phyloP scores from a whole-genome alignment of 352 stramenopile species.

The Pseudoperonospora humuli region DNA sequence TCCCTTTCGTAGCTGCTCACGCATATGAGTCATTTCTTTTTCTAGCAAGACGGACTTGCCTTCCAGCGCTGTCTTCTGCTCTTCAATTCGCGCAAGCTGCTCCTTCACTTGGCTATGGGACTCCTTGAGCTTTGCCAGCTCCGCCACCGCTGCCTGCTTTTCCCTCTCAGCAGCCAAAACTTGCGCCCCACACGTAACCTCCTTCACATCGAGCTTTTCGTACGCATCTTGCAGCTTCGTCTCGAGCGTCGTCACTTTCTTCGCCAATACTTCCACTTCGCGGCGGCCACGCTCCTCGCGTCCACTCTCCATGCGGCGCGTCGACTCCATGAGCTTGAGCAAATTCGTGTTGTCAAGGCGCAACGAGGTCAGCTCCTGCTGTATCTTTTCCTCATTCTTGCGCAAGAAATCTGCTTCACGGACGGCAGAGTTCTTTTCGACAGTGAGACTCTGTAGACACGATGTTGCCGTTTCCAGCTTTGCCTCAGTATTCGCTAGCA shows the following conservation, averaged over 20 bases:
- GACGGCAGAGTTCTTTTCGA: slow-evolving; percentile 46
- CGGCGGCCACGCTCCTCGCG: slow-evolving; percentile 50
- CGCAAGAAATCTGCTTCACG: slow-evolving; percentile 41
- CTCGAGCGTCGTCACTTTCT: slow-evolving; percentile 45
- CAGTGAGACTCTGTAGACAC: slow-evolving; percentile 28
- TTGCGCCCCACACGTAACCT: slow-evolving; percentile 37
- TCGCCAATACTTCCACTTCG: slow-evolving; percentile 35
- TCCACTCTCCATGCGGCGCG: slow-evolving; percentile 51
- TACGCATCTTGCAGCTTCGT: slow-evolving; percentile 50
- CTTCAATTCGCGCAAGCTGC: slow-evolving; percentile 40
- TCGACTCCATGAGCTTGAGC: slow-evolving; percentile 73
- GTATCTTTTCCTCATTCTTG: slow-evolving; percentile 55
- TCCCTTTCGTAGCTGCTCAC: slow-evolving; percentile 62
- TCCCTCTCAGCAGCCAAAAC: slow-evolving; percentile 43
- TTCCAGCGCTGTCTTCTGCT: slow-evolving; percentile 36
- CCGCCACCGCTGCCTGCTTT: slow-evolving; percentile 40
- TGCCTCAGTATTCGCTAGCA: slow-evolving; percentile 42
- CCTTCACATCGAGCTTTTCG: slow-evolving; percentile 55
- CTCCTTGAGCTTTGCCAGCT: slow-evolving; percentile 37
- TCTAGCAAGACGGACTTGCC: slow-evolving; percentile 40
- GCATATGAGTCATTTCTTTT: slow-evolving; percentile 47
- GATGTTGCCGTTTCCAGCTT: slow-evolving; percentile 48
- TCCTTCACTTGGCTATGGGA: slow-evolving; percentile 30
- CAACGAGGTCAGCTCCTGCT: slow-evolving; percentile 47
- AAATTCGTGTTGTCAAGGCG: slow-evolving; percentile 73